Percentiles rank a stretch among this genome's conserved stretches.
Evolutionary conservation across 129 eudicot genomes (phyloP).

Genomic region (Pseudognaphalium luteoalbum): DNA sequence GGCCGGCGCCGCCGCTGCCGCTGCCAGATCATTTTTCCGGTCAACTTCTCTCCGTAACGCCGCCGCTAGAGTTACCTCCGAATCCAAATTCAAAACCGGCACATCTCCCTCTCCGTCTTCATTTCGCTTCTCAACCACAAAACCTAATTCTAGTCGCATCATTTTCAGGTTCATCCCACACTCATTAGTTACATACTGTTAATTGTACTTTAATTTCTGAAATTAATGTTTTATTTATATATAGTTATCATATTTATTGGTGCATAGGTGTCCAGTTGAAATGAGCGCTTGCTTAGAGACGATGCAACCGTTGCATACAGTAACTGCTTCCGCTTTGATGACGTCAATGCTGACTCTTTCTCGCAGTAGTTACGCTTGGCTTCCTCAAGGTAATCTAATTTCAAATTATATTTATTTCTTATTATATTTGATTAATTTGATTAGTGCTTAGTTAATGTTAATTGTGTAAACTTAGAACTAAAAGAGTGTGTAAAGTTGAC

Average conservation of each 20-base stretch:
- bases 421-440: background rate
- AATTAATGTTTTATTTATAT: conserved; percentile 9
- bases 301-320: conserved; percentile 89
- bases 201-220: background rate
- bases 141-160: conserved; percentile 35
- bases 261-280: conserved; percentile 63
- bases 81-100: conserved; percentile 19
- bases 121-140: conserved; percentile 36
- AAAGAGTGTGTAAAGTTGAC: background rate
- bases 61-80: conserved; percentile 31
- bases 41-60: conserved; percentile 31
- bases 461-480: background rate
- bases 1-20: conserved; percentile 23
- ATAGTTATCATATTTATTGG: background rate
- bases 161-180: conserved; percentile 25
- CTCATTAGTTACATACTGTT: background rate
- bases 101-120: conserved; percentile 29
- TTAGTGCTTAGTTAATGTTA: background rate
- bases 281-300: conserved; percentile 73
- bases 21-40: conserved; percentile 35
- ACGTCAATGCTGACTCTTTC: conserved; percentile 85
- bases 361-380: conserved; percentile 63
- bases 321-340: conserved; percentile 94
- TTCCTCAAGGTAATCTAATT: conserved; percentile 56
- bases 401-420: background rate